Percentiles rank a stretch among this genome's conserved stretches.
phyloP scores from a whole-genome alignment of 441 rosid species.

The Gossypium trilobum region DNA sequence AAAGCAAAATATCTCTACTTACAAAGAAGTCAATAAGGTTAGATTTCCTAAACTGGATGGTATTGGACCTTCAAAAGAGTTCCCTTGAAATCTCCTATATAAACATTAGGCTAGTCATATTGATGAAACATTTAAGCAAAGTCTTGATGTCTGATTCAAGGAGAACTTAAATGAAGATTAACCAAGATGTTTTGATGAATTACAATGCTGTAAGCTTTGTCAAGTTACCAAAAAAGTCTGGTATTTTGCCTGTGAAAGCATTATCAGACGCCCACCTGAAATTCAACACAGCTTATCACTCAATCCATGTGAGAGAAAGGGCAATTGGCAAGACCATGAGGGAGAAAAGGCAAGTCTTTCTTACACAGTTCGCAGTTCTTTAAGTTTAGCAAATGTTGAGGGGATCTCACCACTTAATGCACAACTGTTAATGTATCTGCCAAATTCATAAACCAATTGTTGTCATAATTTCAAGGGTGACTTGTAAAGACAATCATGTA shows the following conservation, averaged over 20 bases:
- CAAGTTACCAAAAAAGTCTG: constrained; percentile 35
- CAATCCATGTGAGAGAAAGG: background rate
- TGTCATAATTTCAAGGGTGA: background rate
- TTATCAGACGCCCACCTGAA: constrained; percentile 55
- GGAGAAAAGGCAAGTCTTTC: background rate
- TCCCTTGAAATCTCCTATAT: constrained; percentile 60
- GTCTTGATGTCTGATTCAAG: background rate
- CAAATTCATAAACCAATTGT: background rate
- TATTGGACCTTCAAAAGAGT: constrained; percentile 53
- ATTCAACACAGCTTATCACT: background rate
- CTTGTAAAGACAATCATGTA: background rate
- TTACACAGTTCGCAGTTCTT: background rate
- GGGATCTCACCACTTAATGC: constrained; percentile 10
- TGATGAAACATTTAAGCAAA: background rate
- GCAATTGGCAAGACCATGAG: background rate
- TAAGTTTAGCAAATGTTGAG: background rate
- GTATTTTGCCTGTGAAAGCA: constrained; percentile 46
- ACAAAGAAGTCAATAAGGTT: constrained; percentile 47
- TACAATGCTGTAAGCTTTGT: constrained; percentile 8
- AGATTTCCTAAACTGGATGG: constrained; percentile 50
- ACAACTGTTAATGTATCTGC: constrained; percentile 11
- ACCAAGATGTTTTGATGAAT: background rate
- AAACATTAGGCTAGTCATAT: constrained; percentile 10
- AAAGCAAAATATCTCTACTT: constrained; percentile 22
- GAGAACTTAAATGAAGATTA: background rate